These are phyloP conservation scores for Brassica balearica DNA, from an alignment of 441 rosid genomes.

Conservation along the genomic window DNA sequence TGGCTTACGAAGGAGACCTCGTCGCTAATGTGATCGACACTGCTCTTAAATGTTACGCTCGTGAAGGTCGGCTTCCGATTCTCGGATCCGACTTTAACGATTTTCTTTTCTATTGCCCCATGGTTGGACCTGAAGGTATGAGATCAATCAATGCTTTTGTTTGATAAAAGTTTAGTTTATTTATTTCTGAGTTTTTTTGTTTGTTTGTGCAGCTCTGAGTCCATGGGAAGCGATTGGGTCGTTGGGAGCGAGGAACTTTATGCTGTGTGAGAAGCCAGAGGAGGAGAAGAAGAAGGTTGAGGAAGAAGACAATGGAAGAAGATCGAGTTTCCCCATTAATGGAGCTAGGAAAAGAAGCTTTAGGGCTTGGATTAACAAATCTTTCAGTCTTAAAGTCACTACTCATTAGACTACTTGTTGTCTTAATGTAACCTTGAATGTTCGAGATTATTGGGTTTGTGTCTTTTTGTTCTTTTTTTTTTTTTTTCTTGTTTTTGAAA, in stretches of 20 bases:
- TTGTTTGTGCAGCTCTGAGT: constrained; percentile 55
- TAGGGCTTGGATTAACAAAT: constrained; percentile 87
- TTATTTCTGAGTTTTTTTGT: background rate
- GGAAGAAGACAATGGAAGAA: constrained; percentile 39
- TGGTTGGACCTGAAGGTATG: constrained; percentile 60
- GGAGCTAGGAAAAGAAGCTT: constrained; percentile 61
- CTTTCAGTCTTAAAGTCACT: constrained; percentile 69
- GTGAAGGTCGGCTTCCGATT: constrained; percentile 83
- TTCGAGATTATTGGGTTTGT: constrained; percentile 7
- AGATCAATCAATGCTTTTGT: background rate
- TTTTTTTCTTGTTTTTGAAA: too few relatives aligned
- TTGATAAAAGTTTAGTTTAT: background rate
- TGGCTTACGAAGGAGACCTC: constrained; percentile 69
- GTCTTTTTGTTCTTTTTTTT: constrained; percentile 8
- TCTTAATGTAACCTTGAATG: background rate
- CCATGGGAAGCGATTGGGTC: constrained; percentile 86
- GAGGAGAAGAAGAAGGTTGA: constrained; percentile 45
- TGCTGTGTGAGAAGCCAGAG: constrained; percentile 84
- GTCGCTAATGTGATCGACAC: constrained; percentile 76
- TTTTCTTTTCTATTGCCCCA: constrained; percentile 73
- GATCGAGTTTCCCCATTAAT: constrained; percentile 41
- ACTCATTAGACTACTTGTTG: constrained; percentile 51
- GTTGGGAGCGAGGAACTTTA: constrained; percentile 72
- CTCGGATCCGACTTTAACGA: constrained; percentile 70
- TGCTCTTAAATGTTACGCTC: constrained; percentile 76